Evolutionary conservation across 2,329 filamentous ascomycete genomes (phyloP).

Genomic region (Zarea fungicola): DNA sequence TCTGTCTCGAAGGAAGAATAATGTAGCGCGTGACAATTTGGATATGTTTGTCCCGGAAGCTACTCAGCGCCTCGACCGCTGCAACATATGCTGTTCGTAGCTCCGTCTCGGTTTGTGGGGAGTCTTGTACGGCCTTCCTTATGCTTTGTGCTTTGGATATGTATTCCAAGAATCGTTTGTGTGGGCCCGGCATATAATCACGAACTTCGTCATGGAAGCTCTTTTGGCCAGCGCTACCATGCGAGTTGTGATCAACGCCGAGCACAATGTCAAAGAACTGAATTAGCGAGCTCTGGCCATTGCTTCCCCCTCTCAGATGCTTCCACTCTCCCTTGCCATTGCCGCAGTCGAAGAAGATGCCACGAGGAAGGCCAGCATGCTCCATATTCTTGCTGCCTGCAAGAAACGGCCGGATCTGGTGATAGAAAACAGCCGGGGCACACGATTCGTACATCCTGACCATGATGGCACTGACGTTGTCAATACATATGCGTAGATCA

Average conservation of each 20-base stretch:
- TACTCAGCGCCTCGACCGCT: constrained; percentile 68
- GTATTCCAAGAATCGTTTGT: constrained; percentile 70
- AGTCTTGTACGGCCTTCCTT: constrained; percentile 56
- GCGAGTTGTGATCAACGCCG: constrained; percentile 65
- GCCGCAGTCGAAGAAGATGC: constrained; percentile 78
- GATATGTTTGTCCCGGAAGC: constrained; percentile 80
- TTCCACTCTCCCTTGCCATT: constrained; percentile 62
- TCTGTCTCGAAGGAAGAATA: constrained; percentile 63
- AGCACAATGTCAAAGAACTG: constrained; percentile 88
- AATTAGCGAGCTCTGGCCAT: constrained; percentile 86
- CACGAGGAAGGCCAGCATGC: constrained; percentile 72
- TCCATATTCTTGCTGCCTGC: constrained; percentile 92
- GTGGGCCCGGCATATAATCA: constrained; percentile 82
- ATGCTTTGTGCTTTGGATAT: constrained; percentile 68
- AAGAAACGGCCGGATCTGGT: constrained; percentile 79
- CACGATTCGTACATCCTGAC: constrained; percentile 85
- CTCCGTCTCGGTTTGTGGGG: constrained; percentile 43
- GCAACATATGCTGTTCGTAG: constrained; percentile 55
- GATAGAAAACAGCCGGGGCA: constrained; percentile 81
- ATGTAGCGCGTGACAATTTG: constrained; percentile 88
- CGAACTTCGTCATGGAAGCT: constrained; percentile 64
- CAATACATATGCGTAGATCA: constrained; percentile 60
- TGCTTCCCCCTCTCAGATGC: constrained; percentile 85
- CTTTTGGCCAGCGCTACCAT: constrained; percentile 28
- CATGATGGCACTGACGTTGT: constrained; percentile 62